Conservation (phyloP, 2,329 filamentous ascomycete genomes). For the Rhynchosporium graminicola region DNA sequence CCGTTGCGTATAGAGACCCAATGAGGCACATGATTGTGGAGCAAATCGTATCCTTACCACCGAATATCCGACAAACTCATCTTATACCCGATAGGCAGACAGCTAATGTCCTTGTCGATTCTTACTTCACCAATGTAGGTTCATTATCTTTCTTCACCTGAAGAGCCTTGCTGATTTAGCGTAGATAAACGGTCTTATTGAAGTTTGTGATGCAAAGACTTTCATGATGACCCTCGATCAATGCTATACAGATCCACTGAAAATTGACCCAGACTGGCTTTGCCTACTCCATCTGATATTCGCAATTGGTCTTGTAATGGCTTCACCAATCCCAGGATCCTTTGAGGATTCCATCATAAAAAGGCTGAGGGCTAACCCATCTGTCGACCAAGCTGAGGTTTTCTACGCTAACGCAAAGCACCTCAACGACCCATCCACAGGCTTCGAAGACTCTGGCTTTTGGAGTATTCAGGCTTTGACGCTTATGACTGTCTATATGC, state of each 20-base stretch:
- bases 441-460: conserved; percentile 63
- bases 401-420: conserved; percentile 62
- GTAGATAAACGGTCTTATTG: conserved; percentile 60
- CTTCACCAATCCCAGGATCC: conserved; percentile 52
- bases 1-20: conserved; percentile 21
- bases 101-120: conserved; percentile 55
- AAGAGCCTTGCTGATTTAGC: conserved; percentile 15
- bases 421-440: conserved; percentile 48
- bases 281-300: conserved; percentile 64
- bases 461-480: conserved; percentile 65
- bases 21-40: conserved; percentile 35
- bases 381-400: conserved; percentile 57
- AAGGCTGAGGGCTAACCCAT: conserved; percentile 48
- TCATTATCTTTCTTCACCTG: conserved; percentile 1
- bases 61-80: conserved; percentile 49
- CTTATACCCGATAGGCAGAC: conserved; percentile 57
- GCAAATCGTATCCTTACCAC: conserved; percentile 43
- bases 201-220: conserved; percentile 55
- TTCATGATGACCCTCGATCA: conserved; percentile 53
- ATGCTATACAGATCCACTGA: conserved; percentile 57
- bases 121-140: conserved; percentile 62
- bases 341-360: conserved; percentile 53
- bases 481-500: conserved; percentile 65
- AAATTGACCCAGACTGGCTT: conserved; percentile 51
- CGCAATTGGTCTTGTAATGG: conserved; percentile 62